phyloP scores from a whole-genome alignment of 1,284 basidiomycete genomes.

The Fistulina hepatica region DNA sequence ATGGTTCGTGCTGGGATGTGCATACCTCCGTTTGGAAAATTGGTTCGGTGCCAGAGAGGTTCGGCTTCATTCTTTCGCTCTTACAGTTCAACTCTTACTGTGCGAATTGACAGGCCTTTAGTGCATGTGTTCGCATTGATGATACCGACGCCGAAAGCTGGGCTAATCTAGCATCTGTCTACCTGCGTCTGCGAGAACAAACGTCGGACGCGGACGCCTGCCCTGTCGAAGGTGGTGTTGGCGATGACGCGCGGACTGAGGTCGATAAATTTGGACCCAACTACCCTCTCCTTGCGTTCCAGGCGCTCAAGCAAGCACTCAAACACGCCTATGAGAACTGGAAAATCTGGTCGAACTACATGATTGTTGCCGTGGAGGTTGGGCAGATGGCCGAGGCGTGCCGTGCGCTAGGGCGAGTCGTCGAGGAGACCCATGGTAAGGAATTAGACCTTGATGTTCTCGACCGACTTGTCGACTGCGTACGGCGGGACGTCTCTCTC shows the following conservation, averaged over 20 bases:
- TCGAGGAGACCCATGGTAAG: constrained; percentile 65
- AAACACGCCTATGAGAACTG: constrained; percentile 83
- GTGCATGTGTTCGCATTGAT: constrained; percentile 80
- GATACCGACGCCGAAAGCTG: constrained; percentile 97
- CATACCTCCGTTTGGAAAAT: constrained; percentile 67
- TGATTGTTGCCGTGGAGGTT: constrained; percentile 88
- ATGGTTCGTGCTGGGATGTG: constrained; percentile 96
- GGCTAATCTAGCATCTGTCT: constrained; percentile 96
- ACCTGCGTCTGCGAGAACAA: constrained; percentile 60
- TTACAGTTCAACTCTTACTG: background rate
- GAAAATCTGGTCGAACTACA: constrained; percentile 98
- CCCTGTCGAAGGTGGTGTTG: no score
- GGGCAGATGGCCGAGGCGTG: constrained; percentile 86
- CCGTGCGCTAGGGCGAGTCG: constrained; percentile 72
- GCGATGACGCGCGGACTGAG: constrained; percentile 10
- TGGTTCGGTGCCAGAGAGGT: constrained; percentile 38
- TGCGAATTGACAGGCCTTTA: constrained; percentile 56
- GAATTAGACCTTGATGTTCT: constrained; percentile 78
- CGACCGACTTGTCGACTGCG: constrained; percentile 77
- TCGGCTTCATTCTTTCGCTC: background rate
- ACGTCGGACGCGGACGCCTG: no score
- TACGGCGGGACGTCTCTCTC: constrained; percentile 44
- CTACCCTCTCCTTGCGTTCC: constrained; percentile 65
- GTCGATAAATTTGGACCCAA: constrained; percentile 12
- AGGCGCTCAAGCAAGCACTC: constrained; percentile 87